phyloP scores from a whole-genome alignment of 2,329 filamentous ascomycete genomes.

The Cladosporium cucumerinum region DNA sequence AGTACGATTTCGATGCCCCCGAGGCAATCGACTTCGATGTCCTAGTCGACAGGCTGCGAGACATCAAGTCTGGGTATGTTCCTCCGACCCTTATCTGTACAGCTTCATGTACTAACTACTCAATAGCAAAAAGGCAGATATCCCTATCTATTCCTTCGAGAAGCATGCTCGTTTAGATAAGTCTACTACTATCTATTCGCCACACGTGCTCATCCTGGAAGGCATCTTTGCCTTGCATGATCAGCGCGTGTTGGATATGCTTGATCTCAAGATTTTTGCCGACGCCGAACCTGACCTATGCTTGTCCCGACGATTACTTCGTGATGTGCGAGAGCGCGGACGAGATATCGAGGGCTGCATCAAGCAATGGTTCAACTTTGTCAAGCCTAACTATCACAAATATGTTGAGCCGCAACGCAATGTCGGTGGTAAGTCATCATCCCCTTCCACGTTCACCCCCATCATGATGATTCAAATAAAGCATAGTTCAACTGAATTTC shows the following conservation, averaged over 20 bases:
- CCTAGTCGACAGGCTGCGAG: slow-evolving; percentile 71
- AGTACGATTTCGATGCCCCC: slow-evolving; percentile 94
- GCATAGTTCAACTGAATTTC: slow-evolving; percentile 42
- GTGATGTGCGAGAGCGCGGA: slow-evolving; percentile 85
- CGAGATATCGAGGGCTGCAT: slow-evolving; percentile 92
- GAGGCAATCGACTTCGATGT: slow-evolving; percentile 93
- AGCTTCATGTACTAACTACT: slow-evolving; percentile 17
- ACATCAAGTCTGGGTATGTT: slow-evolving; percentile 87
- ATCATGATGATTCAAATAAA: slow-evolving; percentile 37
- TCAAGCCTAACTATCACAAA: slow-evolving; percentile 95
- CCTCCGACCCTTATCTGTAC: background rate
- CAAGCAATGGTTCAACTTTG: slow-evolving; percentile 95
- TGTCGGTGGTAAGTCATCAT: slow-evolving; percentile 62
- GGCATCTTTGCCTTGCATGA: slow-evolving; percentile 96
- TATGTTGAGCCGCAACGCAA: slow-evolving; percentile 90
- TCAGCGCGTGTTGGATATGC: slow-evolving; percentile 73
- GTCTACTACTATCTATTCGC: slow-evolving; percentile 90
- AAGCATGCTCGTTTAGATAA: slow-evolving; percentile 77
- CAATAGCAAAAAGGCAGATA: slow-evolving; percentile 74
- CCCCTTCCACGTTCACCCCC: slow-evolving; percentile 3
- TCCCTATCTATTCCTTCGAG: slow-evolving; percentile 92
- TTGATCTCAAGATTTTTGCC: slow-evolving; percentile 97
- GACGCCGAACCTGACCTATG: slow-evolving; percentile 95
- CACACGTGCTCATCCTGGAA: slow-evolving; percentile 91
- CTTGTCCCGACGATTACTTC: slow-evolving; percentile 79